Base-by-base conservation (phyloP, 371 early-diverging fungal genomes). In the Umbelopsis sp. region DNA sequence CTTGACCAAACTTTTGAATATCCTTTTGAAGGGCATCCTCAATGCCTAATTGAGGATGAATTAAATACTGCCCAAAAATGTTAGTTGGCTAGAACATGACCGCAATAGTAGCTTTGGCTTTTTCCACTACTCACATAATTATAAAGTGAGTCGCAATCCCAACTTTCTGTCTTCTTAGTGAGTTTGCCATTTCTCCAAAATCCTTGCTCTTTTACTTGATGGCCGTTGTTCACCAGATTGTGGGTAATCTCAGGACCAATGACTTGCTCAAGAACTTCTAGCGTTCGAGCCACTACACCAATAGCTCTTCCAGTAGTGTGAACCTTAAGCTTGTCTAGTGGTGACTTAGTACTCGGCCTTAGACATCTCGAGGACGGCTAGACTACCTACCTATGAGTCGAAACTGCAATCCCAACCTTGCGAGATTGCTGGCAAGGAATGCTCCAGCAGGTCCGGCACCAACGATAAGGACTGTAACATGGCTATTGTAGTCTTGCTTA, bases 171-270 rank as follows among this genome's bases (percentile, higher is more conserved):
- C 29, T 18, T 57, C 37, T 35, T 57, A 14, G 57, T 57, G n/a
- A 57, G 57, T 35, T 57, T 57, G 12, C 57, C 57, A n/a, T 57
- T 32, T 29, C 57, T 29, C 57, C 57, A 57, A n/a, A 57, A 57
- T 12, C 57, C 57, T 57, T 57, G 57, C 37, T 57, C 11, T 11
- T 11, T 35, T 16, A 57, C 35, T 16, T 4, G 57, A 29, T 57
- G 57, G 1, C 57, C 57, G 5, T 37, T 35, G 18, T 57, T 57
- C 4, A 57, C 57, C 29, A 57, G n/a, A 32, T 57, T 57, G 6
- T 57, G 16, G 12, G 35, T n/a, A 7, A 57, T 14, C 29, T 57
- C 57, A 7, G 57, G 14, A 35, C 57, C 57, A 2, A 12, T 11
- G 6, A 57, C 57, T 3, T 57, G 57, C 18, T 57, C 57, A 8